Base-by-base conservation (phyloP, 129 eudicot genomes). In the Escallonia rubra region DNA sequence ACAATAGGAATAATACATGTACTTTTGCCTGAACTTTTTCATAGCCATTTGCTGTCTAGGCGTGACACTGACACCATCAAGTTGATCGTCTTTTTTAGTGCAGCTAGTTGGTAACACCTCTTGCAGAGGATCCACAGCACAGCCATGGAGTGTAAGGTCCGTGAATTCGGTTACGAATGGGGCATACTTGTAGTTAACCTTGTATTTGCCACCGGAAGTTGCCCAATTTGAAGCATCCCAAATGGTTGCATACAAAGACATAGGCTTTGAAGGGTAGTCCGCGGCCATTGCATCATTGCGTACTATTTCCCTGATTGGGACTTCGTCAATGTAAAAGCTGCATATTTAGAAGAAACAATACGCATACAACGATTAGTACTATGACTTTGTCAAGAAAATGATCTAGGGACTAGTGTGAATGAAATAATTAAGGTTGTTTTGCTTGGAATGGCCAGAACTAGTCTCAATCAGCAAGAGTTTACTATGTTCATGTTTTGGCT, bases 161-260 rank as follows among this genome's bases (percentile, higher is more conserved):
- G 95, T 81, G 73, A 93, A 89, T 55, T 93, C 77, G 23, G 96
- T 81, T 13, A 86, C 84, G 43, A 86, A 93, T 48, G 98, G 98
- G 52, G 96, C 96, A 6, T 81, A 88, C 62, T 89, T 90, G 88
- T 93, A 93, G 48, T 89, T 86, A 9, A 83, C 95, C 52, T 73
- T 86, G 67, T 93, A 84, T 76, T 77, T 86, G 0, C 98, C 98
- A 0, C 98, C 98, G 0, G 83, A 76, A 0, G 98, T 93, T 9
- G 98, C 98, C 98, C 98, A 93, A 60, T 76, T 82, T 0, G 98
- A 93, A 45, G 95, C 98, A 67, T 93, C 98, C 98, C 98, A 93
- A 43, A 93, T 93, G 46, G 98, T 93, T 58, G 98, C 98, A n/a
- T 93, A 93, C 49, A 93, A 50, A 0, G 87, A 82, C 98, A 93